These are phyloP conservation scores for Cyberlindnera mycetangii DNA, from an alignment of 805 yeast species.

Conservation along the genomic window DNA sequence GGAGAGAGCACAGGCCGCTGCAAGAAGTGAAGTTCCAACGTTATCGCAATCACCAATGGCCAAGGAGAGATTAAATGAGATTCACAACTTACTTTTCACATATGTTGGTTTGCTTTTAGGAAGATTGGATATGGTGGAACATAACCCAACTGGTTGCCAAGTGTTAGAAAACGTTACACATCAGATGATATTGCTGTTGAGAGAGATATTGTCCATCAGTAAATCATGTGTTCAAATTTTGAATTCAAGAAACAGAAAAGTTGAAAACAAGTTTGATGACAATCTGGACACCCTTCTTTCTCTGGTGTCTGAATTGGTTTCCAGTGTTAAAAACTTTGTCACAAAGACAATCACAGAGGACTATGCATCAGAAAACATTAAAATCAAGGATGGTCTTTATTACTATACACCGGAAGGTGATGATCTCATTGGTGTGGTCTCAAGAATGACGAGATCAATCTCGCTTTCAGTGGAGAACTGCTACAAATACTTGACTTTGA, in stretches of 20 bases:
- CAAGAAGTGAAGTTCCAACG: slow-evolving; percentile 35
- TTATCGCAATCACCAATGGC: slow-evolving; percentile 58
- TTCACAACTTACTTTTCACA: slow-evolving; percentile 53
- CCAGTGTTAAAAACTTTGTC: slow-evolving; percentile 61
- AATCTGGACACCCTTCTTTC: slow-evolving; percentile 57
- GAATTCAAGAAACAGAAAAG: slow-evolving; percentile 25
- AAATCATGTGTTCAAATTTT: slow-evolving; percentile 41
- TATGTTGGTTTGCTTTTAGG: slow-evolving; percentile 70
- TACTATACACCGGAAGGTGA: slow-evolving; percentile 68
- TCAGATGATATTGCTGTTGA: slow-evolving; percentile 60
- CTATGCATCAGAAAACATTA: slow-evolving; percentile 7
- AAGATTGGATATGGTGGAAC: slow-evolving; percentile 74
- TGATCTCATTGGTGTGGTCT: slow-evolving; percentile 54
- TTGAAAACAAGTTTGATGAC: slow-evolving; percentile 29
- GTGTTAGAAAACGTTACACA: slow-evolving; percentile 62
- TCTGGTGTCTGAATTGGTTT: slow-evolving; percentile 61
- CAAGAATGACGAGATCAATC: slow-evolving; percentile 57
- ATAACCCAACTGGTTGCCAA: slow-evolving; percentile 67
- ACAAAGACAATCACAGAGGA: slow-evolving; percentile 48
- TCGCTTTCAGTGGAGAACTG: slow-evolving; percentile 48
- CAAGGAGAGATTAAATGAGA: slow-evolving; percentile 58
- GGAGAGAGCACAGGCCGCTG: slow-evolving; percentile 6
- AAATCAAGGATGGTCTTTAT: slow-evolving; percentile 34
- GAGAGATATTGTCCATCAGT: slow-evolving; percentile 62
- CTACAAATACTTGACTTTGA: slow-evolving; percentile 46